phyloP scores from a whole-genome alignment of 2,329 filamentous ascomycete species.

The Epichloe gansuensis region DNA sequence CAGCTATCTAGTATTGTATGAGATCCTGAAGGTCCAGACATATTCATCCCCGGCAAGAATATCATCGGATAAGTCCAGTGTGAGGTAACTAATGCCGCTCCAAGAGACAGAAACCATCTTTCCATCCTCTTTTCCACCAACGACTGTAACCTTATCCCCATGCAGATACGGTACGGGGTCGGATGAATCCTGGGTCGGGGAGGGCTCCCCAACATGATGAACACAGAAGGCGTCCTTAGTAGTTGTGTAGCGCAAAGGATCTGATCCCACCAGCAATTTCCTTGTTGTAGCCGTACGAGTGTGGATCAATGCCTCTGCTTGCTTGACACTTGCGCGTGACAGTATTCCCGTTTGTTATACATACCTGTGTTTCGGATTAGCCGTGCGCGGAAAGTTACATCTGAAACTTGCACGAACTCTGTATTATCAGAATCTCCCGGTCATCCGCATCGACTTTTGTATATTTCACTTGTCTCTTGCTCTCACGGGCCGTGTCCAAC shows the following conservation, averaged over 20 bases:
- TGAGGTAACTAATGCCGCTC: slow-evolving; percentile 13
- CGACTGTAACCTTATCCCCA: slow-evolving; percentile 33
- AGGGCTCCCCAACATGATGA: slow-evolving; percentile 29
- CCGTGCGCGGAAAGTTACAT: too few relatives aligned
- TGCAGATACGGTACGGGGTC: slow-evolving; percentile 31
- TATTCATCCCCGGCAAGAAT: slow-evolving; percentile 22
- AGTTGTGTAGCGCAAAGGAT: slow-evolving; percentile 34
- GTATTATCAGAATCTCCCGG: slow-evolving; percentile 4
- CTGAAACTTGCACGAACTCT: neutral
- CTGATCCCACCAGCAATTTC: slow-evolving; percentile 9
- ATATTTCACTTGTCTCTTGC: slow-evolving; percentile 33
- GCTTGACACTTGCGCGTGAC: slow-evolving; percentile 37
- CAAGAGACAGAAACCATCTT: slow-evolving; percentile 10
- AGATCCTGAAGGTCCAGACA: slow-evolving; percentile 21
- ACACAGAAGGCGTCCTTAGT: slow-evolving; percentile 40
- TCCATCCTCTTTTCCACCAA: slow-evolving; percentile 20
- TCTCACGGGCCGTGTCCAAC: slow-evolving; percentile 23
- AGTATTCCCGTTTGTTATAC: neutral
- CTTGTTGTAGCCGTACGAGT: slow-evolving; percentile 44
- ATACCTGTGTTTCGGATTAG: neutral
- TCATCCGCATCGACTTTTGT: slow-evolving; percentile 41
- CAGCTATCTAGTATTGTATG: slow-evolving; percentile 4
- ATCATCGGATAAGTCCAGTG: slow-evolving; percentile 18
- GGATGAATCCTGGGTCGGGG: slow-evolving; percentile 24
- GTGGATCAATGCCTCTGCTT: slow-evolving; percentile 46